Evolutionary conservation across 306 rosid species (phyloP).

Genomic region (Delonix regia): DNA sequence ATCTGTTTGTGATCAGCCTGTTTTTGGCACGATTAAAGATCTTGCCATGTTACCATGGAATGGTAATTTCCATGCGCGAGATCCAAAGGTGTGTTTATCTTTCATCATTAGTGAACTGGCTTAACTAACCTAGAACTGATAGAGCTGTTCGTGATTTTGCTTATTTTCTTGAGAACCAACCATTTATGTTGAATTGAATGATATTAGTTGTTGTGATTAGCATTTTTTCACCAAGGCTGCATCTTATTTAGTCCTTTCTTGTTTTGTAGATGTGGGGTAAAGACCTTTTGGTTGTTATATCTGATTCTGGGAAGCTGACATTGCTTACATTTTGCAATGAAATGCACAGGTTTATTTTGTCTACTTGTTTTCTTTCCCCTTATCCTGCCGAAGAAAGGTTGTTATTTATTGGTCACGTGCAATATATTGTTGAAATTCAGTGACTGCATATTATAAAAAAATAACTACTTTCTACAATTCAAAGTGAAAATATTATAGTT

Average conservation of each 20-base stretch:
- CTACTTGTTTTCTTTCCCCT: constrained; percentile 17
- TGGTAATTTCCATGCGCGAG: constrained; percentile 54
- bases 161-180: not conserved
- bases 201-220: constrained; percentile 8
- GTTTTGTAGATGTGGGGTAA: constrained; percentile 72
- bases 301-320: constrained; percentile 97
- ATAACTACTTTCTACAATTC: not conserved
- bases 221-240: constrained; percentile 13
- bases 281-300: constrained; percentile 80
- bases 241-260: constrained; percentile 14
- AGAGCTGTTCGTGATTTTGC: not conserved
- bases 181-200: constrained; percentile 21
- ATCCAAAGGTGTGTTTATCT: constrained; percentile 58
- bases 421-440: not conserved
- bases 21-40: constrained; percentile 88
- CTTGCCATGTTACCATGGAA: constrained; percentile 87
- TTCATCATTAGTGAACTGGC: not conserved
- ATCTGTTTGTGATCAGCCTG: constrained; percentile 90
- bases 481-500: not conserved
- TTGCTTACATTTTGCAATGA: constrained; percentile 89
- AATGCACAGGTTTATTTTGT: constrained; percentile 77
- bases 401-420: constrained; percentile 3
- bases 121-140: not conserved
- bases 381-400: not conserved
- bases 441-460: constrained; percentile 6